Evolutionary conservation across 805 yeast species (phyloP), one percentile per base, ranked within the genome.

Genomic region (Priceomyces melissophilus): DNA sequence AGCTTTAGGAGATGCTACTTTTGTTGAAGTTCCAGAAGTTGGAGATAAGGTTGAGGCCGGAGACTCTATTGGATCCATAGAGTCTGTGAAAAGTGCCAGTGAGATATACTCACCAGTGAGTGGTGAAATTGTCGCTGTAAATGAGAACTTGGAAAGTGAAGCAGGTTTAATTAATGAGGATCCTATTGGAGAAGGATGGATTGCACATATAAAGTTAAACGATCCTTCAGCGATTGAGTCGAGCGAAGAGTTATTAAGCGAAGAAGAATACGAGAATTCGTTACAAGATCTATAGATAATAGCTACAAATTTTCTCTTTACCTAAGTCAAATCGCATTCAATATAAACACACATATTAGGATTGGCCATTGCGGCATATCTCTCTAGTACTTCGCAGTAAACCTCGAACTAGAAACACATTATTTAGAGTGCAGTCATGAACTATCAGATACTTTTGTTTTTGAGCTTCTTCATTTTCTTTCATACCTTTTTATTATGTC

Each of bases 1-100:
- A 57, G 95, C 98, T 6, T 78, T 93, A 46, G 99, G 99, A 34
- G 99, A 93, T 66, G 95, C 95, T 42, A 95, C 98, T 3, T 93
- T 75, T 61, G 84, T 90, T 44, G 99, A 93, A 67, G 74, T 91
- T 52, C 95, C 96, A 35, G 90, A 83, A 51, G 77, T 76, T 30
- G 86, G 82, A 31, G 76, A 73, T 31, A 69, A 58, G 25, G 72
- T 83, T 42, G 81, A 71, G 42, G 73, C 75, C 37, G 95, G 95
- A 38, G 97, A 88, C 48, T 71, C 91, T 10, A 71, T 93, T 58
- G 97, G 97, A 5, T 85, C 96, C 26, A 95, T 93, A 31, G 99
- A 93, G 67, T 79, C 89, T 32, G 99, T 93, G 55, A 93, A 93
- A 69, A 79, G 90, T 35, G 97, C 99, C 20, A 78, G 87, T 49